Conservation (phyloP, 495 filamentous ascomycete species). For the Xylaria flabelliformis region DNA sequence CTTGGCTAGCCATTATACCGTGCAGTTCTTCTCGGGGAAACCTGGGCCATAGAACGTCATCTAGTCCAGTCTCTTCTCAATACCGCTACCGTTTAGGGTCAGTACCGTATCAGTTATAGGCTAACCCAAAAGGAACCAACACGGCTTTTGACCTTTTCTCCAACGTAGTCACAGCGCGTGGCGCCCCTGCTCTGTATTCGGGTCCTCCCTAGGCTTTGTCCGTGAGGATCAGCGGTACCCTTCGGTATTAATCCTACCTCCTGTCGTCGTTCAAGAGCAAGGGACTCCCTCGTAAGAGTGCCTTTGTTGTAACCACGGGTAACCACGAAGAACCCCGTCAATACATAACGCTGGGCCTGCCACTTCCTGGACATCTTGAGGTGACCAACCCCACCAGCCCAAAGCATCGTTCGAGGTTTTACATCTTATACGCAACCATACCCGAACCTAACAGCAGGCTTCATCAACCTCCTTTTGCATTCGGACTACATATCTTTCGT, state of each 20-base stretch:
- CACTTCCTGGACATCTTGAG: slow-evolving; percentile 45
- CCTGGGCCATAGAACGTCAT: slow-evolving; percentile 46
- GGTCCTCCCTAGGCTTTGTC: slow-evolving; percentile 58
- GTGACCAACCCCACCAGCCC: slow-evolving; percentile 48
- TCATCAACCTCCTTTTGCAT: slow-evolving; percentile 29
- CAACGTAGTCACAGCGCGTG: slow-evolving; percentile 47
- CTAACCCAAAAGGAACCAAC: slow-evolving; percentile 40
- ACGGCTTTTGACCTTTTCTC: slow-evolving; percentile 29
- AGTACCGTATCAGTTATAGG: slow-evolving; percentile 38
- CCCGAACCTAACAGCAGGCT: slow-evolving; percentile 32
- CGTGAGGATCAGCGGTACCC: slow-evolving; percentile 52
- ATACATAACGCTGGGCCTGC: slow-evolving; percentile 51
- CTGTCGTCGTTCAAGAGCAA: slow-evolving; percentile 53
- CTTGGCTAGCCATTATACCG: slow-evolving; percentile 26
- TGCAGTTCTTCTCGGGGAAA: slow-evolving; percentile 48
- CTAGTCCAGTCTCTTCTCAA: slow-evolving; percentile 42
- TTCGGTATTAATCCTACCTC: slow-evolving; percentile 59
- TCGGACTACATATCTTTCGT: slow-evolving; percentile 35
- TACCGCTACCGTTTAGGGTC: slow-evolving; percentile 45
- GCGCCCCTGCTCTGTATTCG: slow-evolving; percentile 52
- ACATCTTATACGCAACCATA: slow-evolving; percentile 38
- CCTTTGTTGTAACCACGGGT: slow-evolving; percentile 53
- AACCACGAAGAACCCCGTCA: slow-evolving; percentile 47
- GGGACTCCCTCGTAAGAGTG: slow-evolving; percentile 48
- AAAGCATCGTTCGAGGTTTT: slow-evolving; percentile 40